Evolutionary conservation across 2,329 filamentous ascomycete genomes (phyloP), one percentile per base, ranked within the genome.

Genomic region (Aspergillus niger): DNA sequence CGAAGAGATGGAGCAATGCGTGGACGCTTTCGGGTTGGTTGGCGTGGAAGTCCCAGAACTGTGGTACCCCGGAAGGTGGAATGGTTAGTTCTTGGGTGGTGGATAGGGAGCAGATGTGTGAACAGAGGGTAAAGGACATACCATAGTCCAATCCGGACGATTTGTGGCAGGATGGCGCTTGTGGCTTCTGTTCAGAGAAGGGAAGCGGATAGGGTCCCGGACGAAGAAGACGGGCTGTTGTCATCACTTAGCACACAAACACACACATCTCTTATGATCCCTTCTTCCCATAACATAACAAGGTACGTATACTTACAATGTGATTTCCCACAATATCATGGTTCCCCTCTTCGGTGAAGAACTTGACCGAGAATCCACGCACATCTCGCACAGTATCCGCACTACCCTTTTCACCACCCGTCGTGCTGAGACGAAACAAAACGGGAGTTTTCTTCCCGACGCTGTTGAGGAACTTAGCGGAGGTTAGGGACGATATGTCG

Each of bases 1-100:
- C 83, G 71, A 89, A 87, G 39, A 88, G 78, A 58, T 81, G 78
- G 83, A 89, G 86, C 59, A 88, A 73, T 63, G 84, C 79, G 71
- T 88, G 86, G 17, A 85, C 77, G 32, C 81, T 76, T 71, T 89
- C 86, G 15, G 83, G 86, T 63, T 86, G 81, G 28, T 80, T 83
- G 39, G 78, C 79, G 55, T 83, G 75, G 57, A 83, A 85, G 61
- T 85, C 86, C 86, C 86, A 89, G 74, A 89, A 89, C 77, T 72
- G 32, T 36, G 32, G 11, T 5, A 36, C 32, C 32, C 32, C 32
- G 11, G 32, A 36, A 36, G 32, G 32, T 36, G 32, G 11, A 11
- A 5, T 36, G 11, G 0, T 36, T 15, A 36, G 32, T 36, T 36
- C 3, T 1, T 36, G 13, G 13, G 41, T 11, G 10, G 3, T 44